Evolutionary conservation across 2,329 filamentous ascomycete species (phyloP), one percentile per base, ranked within the genome.

Genomic region (Botrytis sinoallii): DNA sequence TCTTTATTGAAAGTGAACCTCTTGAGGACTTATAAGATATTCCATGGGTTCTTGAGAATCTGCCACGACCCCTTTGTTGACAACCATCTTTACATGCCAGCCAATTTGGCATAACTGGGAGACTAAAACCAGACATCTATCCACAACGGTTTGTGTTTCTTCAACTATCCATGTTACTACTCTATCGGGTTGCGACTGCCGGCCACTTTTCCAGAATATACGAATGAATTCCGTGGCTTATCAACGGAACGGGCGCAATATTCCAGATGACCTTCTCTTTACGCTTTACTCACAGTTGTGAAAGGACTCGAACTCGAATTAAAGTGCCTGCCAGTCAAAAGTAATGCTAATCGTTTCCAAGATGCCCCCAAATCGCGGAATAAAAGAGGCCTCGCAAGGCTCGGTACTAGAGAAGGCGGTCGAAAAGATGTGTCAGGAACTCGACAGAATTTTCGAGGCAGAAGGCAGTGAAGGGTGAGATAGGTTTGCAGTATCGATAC

Each of bases 291-390:
- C 48, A 18, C 20, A n/a, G 44, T 38, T n/a, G 32, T 52, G 22
- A 52, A 52, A 32, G 22, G 18, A 55, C 25, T 32, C 9, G 5
- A 29, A 6, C 14, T 12, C 32, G 7, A 38, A 29, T 5, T 10
- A 67, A 25, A 4, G 22, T 52, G 5, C 14, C 35, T 9, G 20
- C 18, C 25, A 25, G 25, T 52, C 25, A 40, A 16, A 32, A 0
- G 18, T 42, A 3, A 59, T 44, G 40, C 35, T 65, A 57, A 71
- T 32, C 12, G n/a, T 46, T 18, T 44, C n/a, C 18, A 52, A 68
- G 32, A 73, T 73, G 71, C 42, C 71, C 32, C 32, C 71, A 73
- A 55, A 4, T 42, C 52, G 32, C 4, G 35, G 52, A 32, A 32
- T 42, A 20, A 73, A 73, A n/a, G 60, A 52, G 18, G 55, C 42